Percentiles rank a stretch among this genome's conserved stretches.
These are phyloP conservation scores for Salix brachista DNA, from an alignment of 345 rosid genomes.

Conservation along the genomic window DNA sequence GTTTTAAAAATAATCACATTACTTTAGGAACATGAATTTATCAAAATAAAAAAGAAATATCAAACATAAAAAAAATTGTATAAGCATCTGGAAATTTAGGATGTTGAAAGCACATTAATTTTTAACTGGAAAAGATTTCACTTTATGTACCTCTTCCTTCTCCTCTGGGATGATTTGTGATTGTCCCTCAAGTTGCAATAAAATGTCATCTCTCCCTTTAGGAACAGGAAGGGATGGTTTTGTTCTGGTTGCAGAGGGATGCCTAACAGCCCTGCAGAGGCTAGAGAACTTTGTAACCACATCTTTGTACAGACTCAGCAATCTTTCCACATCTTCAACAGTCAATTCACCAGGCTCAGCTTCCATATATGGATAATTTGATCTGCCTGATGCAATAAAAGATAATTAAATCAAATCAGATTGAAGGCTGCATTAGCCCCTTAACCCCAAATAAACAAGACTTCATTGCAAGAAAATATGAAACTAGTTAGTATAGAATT, in stretches of 20 bases:
- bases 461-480: background rate
- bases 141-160: slow-evolving; percentile 10
- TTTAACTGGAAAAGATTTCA: background rate
- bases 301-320: slow-evolving; percentile 52
- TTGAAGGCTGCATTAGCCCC: background rate
- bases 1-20: too few species aligned
- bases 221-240: slow-evolving; percentile 5
- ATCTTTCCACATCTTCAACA: slow-evolving; percentile 44
- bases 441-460: background rate
- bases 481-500: background rate
- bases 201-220: slow-evolving; percentile 1
- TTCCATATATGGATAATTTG: slow-evolving; percentile 47
- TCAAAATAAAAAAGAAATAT: too few species aligned
- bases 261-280: slow-evolving; percentile 33
- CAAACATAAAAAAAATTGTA: too few species aligned
- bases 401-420: background rate
- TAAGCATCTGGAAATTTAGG: background rate
- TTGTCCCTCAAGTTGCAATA: slow-evolving; percentile 1
- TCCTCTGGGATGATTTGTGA: background rate
- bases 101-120: background rate
- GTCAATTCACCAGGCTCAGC: slow-evolving; percentile 44
- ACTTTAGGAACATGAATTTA: too few species aligned
- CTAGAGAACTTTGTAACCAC: slow-evolving; percentile 43
- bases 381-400: slow-evolving; percentile 24
- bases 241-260: slow-evolving; percentile 16